phyloP scores from a whole-genome alignment of 2,329 filamentous ascomycete genomes.

The Coniochaeta hoffmannii region DNA sequence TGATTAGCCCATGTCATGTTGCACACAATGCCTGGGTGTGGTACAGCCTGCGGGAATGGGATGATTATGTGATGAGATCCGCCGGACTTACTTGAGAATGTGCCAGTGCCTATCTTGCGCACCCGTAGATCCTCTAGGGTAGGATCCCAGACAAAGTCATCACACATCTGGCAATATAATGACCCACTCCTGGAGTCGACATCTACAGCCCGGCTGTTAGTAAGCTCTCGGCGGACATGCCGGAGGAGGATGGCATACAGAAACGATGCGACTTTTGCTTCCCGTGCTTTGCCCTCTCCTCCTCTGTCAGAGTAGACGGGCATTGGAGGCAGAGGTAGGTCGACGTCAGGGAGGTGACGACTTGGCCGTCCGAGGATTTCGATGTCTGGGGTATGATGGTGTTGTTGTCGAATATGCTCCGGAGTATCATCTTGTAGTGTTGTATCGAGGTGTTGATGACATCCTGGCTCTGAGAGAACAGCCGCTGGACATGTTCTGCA shows the following conservation, averaged over 20 bases:
- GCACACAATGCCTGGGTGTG: too few relatives aligned
- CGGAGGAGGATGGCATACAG: slow-evolving; percentile 42
- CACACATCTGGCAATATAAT: slow-evolving; percentile 74
- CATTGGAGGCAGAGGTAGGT: slow-evolving; percentile 71
- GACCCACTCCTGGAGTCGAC: slow-evolving; percentile 70
- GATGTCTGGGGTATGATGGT: slow-evolving; percentile 60
- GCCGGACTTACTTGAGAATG: slow-evolving; percentile 50
- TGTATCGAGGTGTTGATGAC: slow-evolving; percentile 61
- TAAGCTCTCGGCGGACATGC: background rate
- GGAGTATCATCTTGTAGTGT: slow-evolving; percentile 65
- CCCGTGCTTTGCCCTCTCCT: slow-evolving; percentile 60
- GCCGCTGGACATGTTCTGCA: slow-evolving; percentile 63
- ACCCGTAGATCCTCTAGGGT: slow-evolving; percentile 69
- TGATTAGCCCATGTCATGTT: background rate
- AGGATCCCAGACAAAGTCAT: slow-evolving; percentile 77
- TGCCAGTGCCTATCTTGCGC: slow-evolving; percentile 60
- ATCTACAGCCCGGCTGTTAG: slow-evolving; percentile 39
- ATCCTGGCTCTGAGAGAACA: slow-evolving; percentile 54
- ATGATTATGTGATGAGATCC: too few relatives aligned
- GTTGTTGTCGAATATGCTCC: slow-evolving; percentile 61
- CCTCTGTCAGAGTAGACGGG: slow-evolving; percentile 57
- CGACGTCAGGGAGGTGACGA: slow-evolving; percentile 55
- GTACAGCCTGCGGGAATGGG: too few relatives aligned
- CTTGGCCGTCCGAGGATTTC: slow-evolving; percentile 46
- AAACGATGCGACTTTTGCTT: slow-evolving; percentile 65